Evolutionary conservation across 805 yeast genomes (phyloP), one percentile per base, ranked within the genome.

Genomic region (Candida krabiensis): DNA sequence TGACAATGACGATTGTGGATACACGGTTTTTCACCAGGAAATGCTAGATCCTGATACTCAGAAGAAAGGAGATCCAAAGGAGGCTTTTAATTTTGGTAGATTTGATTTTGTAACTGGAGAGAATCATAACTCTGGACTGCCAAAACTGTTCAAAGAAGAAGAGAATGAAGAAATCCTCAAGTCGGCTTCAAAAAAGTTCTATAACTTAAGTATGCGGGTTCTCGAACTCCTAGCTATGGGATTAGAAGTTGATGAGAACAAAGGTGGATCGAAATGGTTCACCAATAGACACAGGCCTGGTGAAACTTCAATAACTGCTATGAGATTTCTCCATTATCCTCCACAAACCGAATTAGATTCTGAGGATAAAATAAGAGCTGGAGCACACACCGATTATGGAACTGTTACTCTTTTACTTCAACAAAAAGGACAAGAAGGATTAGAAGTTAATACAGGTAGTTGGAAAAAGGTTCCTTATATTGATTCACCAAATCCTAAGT

Each of bases 351-450:
- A 60, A 2, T 50, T 60, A 36, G 69, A 63, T 35, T 73, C 79
- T 3, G 77, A 76, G 41, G 69, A 75, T 11, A 67, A 64, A 7
- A 71, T 80, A 36, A 66, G 89, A 38, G 90, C 90, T 3, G 93
- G 91, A 23, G 89, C 90, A 3, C 91, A 85, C 49, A 83, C 91
- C 1, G 91, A 85, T 54, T 85, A 83, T 53, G 93, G 93, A 1
- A 70, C 85, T 1, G 58, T 83, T 44, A 83, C 91, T 0, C 60
- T 82, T 16, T 63, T 84, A 35, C 79, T 84, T 56, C 91, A 84
- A 58, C 71, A 75, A 38, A 67, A 73, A 38, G 75, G 77, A 30
- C 81, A 83, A 53, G 85, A 80, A 50, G 91, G 91, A 2, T 64
- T 83, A 25, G 86, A 83, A 50, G 66, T 82, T 19, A 62, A 64